Percentiles rank a stretch among this genome's conserved stretches.
Conservation (phyloP, 148 eudicot genomes). For the Chenopodium suecicum region DNA sequence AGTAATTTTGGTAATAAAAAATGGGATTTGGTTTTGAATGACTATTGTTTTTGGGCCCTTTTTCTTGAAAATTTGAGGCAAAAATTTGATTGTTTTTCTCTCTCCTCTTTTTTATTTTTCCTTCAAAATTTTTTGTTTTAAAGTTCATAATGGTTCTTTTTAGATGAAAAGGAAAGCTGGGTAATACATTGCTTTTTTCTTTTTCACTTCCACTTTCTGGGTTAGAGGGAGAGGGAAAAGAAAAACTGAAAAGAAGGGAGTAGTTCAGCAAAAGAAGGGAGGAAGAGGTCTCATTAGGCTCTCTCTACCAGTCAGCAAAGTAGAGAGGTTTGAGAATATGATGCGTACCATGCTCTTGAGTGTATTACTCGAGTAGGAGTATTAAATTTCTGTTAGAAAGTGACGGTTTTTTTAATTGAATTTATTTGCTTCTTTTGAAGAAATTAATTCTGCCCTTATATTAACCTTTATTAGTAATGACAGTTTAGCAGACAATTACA, state of each 20-base stretch:
- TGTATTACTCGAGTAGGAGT: too few species aligned
- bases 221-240: not conserved
- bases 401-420: too few species aligned
- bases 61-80: conserved; percentile 22
- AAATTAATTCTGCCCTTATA: not conserved
- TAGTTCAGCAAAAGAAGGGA: conserved; percentile 7
- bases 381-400: too few species aligned
- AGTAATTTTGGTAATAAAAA: not conserved
- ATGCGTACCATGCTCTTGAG: too few species aligned
- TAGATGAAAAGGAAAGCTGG: conserved; percentile 27
- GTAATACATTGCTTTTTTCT: not conserved
- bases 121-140: not conserved
- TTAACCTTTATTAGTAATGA: not conserved
- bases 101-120: not conserved
- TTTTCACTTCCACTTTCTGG: not conserved
- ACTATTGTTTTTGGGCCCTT: conserved; percentile 15
- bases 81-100: not conserved
- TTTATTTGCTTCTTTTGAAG: not conserved
- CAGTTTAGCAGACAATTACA: not conserved
- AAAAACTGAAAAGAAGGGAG: not conserved
- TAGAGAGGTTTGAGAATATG: not conserved
- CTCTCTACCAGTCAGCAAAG: not conserved
- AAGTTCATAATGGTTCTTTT: conserved; percentile 13
- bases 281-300: conserved; percentile 20
- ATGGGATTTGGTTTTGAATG: conserved; percentile 19